A percentile compares a stretch with the other conserved stretches of the same genome.
These are phyloP conservation scores for Fraxinus sp. DNA, from an alignment of 305 asterid species.

Conservation along the genomic window DNA sequence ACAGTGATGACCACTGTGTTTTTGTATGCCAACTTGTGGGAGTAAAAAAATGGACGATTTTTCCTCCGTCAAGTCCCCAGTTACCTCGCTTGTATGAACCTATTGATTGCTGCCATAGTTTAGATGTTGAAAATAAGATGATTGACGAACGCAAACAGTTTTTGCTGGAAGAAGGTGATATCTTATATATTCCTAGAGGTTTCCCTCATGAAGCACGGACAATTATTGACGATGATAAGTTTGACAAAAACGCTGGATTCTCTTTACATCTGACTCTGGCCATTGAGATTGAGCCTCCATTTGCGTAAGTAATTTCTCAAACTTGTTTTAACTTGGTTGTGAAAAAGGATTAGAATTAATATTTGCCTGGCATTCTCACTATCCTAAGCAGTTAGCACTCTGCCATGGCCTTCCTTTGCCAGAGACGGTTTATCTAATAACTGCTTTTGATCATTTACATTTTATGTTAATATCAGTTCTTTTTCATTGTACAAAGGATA, in stretches of 20 bases:
- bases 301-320: conserved; percentile 55
- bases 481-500: background rate
- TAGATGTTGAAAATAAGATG: conserved; percentile 27
- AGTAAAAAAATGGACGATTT: conserved; percentile 59
- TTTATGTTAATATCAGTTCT: background rate
- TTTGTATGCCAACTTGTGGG: conserved; percentile 82
- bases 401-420: background rate
- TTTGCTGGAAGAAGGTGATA: conserved; percentile 69
- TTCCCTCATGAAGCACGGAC: conserved; percentile 71
- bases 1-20: conserved; percentile 82
- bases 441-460: background rate
- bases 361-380: background rate
- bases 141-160: conserved; percentile 40
- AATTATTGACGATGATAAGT: conserved; percentile 30
- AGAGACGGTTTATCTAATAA: background rate
- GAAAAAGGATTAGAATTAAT: background rate
- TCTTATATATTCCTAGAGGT: conserved; percentile 82
- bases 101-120: conserved; percentile 23
- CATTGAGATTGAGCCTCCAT: conserved; percentile 80
- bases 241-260: conserved; percentile 33
- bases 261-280: conserved; percentile 83
- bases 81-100: conserved; percentile 73
- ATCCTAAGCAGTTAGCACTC: background rate
- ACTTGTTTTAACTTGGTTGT: background rate
- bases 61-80: conserved; percentile 35